Evolutionary conservation across 441 rosid genomes (phyloP), one percentile per base, ranked within the genome.

Genomic region (Bruguiera hainesii): DNA sequence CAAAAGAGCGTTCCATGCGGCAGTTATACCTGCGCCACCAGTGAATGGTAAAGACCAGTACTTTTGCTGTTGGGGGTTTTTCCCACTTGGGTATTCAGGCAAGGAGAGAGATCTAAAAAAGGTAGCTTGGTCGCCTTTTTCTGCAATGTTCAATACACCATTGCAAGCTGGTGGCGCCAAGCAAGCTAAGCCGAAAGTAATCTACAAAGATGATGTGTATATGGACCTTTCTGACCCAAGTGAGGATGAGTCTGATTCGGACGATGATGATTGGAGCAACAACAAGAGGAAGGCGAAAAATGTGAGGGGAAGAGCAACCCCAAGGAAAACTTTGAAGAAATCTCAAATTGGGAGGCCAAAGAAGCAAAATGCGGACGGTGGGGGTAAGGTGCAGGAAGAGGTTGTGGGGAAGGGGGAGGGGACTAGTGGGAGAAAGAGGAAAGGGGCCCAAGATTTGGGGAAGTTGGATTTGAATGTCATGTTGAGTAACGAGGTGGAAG

Each of bases 391-490:
- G 30, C 64, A 63, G 20, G 73, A 74, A 30, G 78, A 56, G 48
- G 56, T 51, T 52, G 66, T 57, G 28, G 77, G 46, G 35, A 82
- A 52, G 59, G 83, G 70, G 21, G 75, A 65, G 53, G 87, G 84
- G 26, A 82, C 68, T 69, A 64, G 73, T 60, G 78, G 79, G 68
- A 87, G 74, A 66, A 87, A 77, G 85, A 87, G 74, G 48, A 78
- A 74, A 61, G 90, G 82, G 59, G 75, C 79, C 10, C 87, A 90
- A 80, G 84, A 80, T 56, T 60, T 91, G 50, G 97, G 94, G 58
- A 87, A 83, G 80, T 82, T 95, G 79, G 98, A 95, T 84, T 84
- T 95, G 87, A 95, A 95, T 85, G 98, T 95, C 64, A 97, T 90
- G 90, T 89, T 95, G 65, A 89, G 90, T 71, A 90, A 92, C 61